Evolutionary conservation across 371 early-diverging fungal genomes (phyloP), one percentile per base, ranked within the genome.

Genomic region (Lichtheimia hyalospora): DNA sequence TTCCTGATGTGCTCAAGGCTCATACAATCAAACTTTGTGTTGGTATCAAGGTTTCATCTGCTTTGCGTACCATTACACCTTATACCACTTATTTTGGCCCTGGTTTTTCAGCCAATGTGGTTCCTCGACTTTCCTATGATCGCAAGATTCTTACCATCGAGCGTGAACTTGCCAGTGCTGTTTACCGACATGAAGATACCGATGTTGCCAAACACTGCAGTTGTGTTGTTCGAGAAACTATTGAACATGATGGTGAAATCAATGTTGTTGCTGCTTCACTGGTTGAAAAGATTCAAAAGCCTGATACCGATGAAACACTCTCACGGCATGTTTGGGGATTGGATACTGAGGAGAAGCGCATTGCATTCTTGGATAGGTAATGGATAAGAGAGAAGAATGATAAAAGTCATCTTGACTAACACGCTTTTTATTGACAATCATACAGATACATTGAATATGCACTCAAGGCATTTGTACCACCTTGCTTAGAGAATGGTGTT

Each of bases 51-150:
- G 77, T 88, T 5, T 81, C 90, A 1, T 89, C 89, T 7, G 91
- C 90, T 23, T 58, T 91, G 60, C 87, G 91, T 51, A 90, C 89
- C 8, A 81, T 91, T 58, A 86, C 86, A 15, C 90, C 90, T 7
- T 89, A 82, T 71, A 79, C 88, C 0, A 84, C 89, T 15, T 76
- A 80, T 52, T 78, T 87, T 58, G 89, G 89, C 0, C 87, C 90
- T 20, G 82, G 81, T 14, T 74, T 91, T 20, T 76, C 82, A 8
- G 63, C 64, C n/a, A 67, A 78, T 16, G 70, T 87, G 16, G 75
- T 81, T 8, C 81, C 81, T 12, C 62, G 66, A 4, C 60, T 81
- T 20, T 71, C 71, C 8, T 74, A 75, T 41, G 83, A 88, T 48
- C 62, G 64, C 14, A 62, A 79, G 16, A 63, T 81, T 8, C 62